Evolutionary conservation across 2,329 filamentous ascomycete species (phyloP), one percentile per base, ranked within the genome.

Genomic region (Ophiostoma sp.): DNA sequence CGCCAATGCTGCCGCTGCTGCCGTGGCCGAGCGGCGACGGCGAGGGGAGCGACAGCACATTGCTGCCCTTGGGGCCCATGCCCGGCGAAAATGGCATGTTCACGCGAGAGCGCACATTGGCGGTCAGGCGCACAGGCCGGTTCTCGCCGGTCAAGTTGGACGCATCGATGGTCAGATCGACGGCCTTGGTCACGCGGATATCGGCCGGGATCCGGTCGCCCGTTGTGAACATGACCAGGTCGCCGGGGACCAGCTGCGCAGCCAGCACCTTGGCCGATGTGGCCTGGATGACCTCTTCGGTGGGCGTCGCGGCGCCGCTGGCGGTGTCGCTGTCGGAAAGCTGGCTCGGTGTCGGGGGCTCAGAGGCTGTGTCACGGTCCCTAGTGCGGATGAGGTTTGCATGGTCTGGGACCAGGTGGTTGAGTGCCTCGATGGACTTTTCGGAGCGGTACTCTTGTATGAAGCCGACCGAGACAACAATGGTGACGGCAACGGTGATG

Each of bases 101-200:
- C 36, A 75, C 76, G 65, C 80, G 77, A 36, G 79, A 72, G 39
- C 79, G 81, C 1, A 88, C 86, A 27, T 92, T 88, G 1, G 90
- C 83, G 13, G 87, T 88, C 77, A 99, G 92, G 66, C 87, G 84
- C 6, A 98, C 92, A 4, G 95, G 94, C 76, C 98, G 93, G 72
- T 97, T 98, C 79, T 99, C 95, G 72, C 95, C 95, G 0, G 95
- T 99, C 71, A 99, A 81, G 77, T 99, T 99, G 15, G 95, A 98
- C 76, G 95, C 94, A 78, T 99, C 96, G 74, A 99, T 96, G 60
- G 93, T 92, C 68, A 99, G 83, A 77, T 98, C 93, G 10, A 92
- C 88, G 13, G 94, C 91, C 77, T 92, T 90, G 8, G 93, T 98
- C 69, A 99, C 96, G 64, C 95, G 90, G 75, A 99, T 91, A 77